These are phyloP conservation scores for Ceratobasidium sp. DNA, from an alignment of 1,284 basidiomycete genomes.

Conservation along the genomic window DNA sequence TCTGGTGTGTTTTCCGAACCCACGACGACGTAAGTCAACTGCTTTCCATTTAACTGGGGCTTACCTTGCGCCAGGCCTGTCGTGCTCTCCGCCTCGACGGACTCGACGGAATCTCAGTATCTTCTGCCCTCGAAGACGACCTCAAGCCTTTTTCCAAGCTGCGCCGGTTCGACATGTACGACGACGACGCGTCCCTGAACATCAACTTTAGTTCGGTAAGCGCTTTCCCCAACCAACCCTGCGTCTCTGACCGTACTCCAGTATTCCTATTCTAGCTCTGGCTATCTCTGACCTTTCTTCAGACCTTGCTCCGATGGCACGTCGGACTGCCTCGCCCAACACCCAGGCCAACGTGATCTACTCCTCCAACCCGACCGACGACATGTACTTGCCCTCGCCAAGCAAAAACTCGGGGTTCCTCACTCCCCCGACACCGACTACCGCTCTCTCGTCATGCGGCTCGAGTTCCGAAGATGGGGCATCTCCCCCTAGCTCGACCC, in stretches of 20 bases:
- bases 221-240: conserved; percentile 2
- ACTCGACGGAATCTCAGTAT: conserved; percentile 54
- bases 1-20: conserved; percentile 64
- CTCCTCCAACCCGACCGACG: neutral
- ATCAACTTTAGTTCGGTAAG: conserved; percentile 30
- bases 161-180: conserved; percentile 53
- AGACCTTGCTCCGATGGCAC: conserved; percentile 20
- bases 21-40: conserved; percentile 62
- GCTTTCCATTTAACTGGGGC: conserved; percentile 16
- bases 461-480: neutral
- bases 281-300: neutral
- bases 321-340: neutral
- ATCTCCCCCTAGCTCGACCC: conserved; percentile 20
- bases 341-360: neutral
- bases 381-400: neutral
- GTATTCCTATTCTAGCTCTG: conserved; percentile 44
- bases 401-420: conserved; percentile 5
- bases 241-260: conserved; percentile 37
- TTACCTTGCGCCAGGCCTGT: conserved; percentile 56
- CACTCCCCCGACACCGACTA: conserved; percentile 36
- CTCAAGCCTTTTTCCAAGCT: conserved; percentile 64
- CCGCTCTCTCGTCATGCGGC: conserved; percentile 25
- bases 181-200: conserved; percentile 48
- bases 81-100: conserved; percentile 59
- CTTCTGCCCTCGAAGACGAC: conserved; percentile 64